Conservation (phyloP, 805 yeast species). For the Kazachstania bromeliacearum region DNA sequence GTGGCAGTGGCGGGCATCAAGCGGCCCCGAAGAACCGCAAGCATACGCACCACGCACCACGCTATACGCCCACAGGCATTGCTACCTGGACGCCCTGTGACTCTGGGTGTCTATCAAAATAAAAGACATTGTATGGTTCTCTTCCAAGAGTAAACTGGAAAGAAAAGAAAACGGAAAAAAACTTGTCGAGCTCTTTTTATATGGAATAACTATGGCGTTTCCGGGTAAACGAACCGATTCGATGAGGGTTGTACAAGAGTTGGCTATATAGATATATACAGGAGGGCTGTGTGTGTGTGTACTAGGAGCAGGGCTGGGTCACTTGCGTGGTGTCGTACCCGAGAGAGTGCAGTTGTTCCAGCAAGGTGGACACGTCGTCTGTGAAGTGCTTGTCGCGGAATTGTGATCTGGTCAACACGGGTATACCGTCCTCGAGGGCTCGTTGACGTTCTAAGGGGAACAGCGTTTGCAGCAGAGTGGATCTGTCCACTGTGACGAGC, state of each 20-base stretch:
- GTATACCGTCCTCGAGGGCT: too few relatives aligned
- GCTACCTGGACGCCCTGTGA: constrained; percentile 29
- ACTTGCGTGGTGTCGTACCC: too few relatives aligned
- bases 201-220: not conserved
- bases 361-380: too few relatives aligned
- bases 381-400: too few relatives aligned
- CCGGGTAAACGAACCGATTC: not conserved
- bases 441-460: too few relatives aligned
- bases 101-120: constrained; percentile 68
- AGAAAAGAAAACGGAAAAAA: not conserved
- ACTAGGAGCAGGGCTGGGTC: not conserved
- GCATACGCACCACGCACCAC: not conserved
- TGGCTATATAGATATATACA: too few relatives aligned
- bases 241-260: too few relatives aligned
- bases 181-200: not conserved
- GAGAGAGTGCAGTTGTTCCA: too few relatives aligned
- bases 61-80: constrained; percentile 29
- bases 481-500: too few relatives aligned
- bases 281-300: not conserved
- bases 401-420: too few relatives aligned
- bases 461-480: too few relatives aligned
- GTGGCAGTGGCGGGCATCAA: too few relatives aligned
- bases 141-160: constrained; percentile 1
- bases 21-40: not conserved
- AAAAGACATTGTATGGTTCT: constrained; percentile 35